Evolutionary conservation across 2,329 filamentous ascomycete genomes (phyloP).

Genomic region (Fusarium udum): DNA sequence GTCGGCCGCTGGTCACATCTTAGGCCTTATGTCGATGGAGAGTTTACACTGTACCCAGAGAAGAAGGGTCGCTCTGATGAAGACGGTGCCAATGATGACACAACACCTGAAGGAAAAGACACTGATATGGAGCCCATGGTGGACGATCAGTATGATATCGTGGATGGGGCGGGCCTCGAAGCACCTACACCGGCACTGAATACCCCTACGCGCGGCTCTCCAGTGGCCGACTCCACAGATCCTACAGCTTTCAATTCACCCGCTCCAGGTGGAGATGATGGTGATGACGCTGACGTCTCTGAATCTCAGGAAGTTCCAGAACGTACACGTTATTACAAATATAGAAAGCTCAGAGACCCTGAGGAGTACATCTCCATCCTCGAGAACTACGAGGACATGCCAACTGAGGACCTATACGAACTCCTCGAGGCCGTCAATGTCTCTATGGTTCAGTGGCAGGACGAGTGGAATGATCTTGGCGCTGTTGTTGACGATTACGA

Average conservation of each 20-base stretch:
- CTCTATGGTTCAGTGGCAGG: constrained; percentile 61
- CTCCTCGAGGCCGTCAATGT: constrained; percentile 56
- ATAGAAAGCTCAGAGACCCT: constrained; percentile 61
- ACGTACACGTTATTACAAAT: constrained; percentile 51
- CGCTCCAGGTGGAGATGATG: constrained; percentile 50
- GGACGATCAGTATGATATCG: constrained; percentile 47
- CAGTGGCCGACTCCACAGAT: constrained; percentile 51
- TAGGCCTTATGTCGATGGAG: constrained; percentile 53
- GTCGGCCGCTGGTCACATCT: constrained; percentile 51
- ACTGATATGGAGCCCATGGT: constrained; percentile 46
- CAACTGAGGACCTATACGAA: constrained; percentile 56
- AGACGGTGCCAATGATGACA: constrained; percentile 45
- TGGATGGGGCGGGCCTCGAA: constrained; percentile 45
- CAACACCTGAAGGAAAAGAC: constrained; percentile 47
- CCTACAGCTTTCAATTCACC: constrained; percentile 52
- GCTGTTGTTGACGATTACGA: constrained; percentile 66
- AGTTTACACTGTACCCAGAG: constrained; percentile 53
- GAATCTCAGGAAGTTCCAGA: constrained; percentile 48
- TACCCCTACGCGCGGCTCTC: constrained; percentile 53
- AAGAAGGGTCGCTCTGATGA: constrained; percentile 47
- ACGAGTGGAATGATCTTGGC: constrained; percentile 62
- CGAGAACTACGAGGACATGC: constrained; percentile 61
- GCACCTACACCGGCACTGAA: constrained; percentile 51
- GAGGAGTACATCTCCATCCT: constrained; percentile 60
- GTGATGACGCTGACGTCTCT: constrained; percentile 49